Percentiles rank a stretch among this genome's conserved stretches.
Evolutionary conservation across 768 basidiomycete genomes (phyloP).

Genomic region (Steccherinum ochraceum): DNA sequence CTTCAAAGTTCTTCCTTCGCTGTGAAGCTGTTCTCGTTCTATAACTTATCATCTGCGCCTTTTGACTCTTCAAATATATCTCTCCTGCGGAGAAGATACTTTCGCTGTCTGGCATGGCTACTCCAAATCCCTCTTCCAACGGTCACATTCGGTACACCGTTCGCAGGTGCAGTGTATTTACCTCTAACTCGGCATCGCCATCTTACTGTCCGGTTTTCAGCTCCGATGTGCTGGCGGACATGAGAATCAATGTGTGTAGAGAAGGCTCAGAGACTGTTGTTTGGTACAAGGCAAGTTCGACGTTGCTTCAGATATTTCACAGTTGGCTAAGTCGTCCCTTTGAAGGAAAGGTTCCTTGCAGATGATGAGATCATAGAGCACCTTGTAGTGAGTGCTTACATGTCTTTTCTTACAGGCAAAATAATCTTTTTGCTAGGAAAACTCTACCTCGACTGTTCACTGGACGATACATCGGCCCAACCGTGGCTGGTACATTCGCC

Average conservation of each 20-base stretch:
- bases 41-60: no score
- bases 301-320: slow-evolving; percentile 1
- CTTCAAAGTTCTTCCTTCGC: no score
- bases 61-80: no score
- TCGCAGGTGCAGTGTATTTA: background rate
- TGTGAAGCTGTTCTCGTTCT: no score
- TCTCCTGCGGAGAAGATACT: no score
- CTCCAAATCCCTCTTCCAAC: no score
- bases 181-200: no score
- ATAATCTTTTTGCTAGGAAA: slow-evolving; percentile 39
- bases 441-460: slow-evolving; percentile 52
- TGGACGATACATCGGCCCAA: slow-evolving; percentile 80
- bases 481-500: slow-evolving; percentile 80
- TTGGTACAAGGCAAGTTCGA: slow-evolving; percentile 68
- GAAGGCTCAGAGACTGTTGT: slow-evolving; percentile 52
- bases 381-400: slow-evolving; percentile 46
- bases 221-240: slow-evolving; percentile 67
- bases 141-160: background rate
- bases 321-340: slow-evolving; percentile 12
- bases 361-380: slow-evolving; percentile 76
- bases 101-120: no score
- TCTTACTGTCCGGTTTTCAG: no score
- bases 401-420: background rate
- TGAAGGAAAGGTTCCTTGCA: slow-evolving; percentile 65
- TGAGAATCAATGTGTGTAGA: slow-evolving; percentile 57